Evolutionary conservation across 768 basidiomycete genomes (phyloP), one percentile per base, ranked within the genome.

Genomic region (Kwoniella shandongensis): DNA sequence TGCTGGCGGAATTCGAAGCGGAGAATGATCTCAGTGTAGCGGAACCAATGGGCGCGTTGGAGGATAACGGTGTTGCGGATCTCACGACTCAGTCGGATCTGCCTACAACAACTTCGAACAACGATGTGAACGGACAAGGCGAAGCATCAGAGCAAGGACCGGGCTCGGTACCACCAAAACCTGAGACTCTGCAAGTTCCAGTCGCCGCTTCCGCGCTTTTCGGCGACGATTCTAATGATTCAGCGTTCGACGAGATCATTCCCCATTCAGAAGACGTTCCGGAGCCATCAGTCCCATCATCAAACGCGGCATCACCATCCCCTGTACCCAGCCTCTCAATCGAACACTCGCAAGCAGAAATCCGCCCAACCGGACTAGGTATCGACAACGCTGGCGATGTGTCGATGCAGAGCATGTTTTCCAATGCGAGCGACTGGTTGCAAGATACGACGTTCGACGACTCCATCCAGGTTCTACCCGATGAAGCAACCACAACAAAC

Each of bases 1-100:
- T 70, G n/a, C 44, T 70, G 29, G 65, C 62, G 10, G 69, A 70
- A 25, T 70, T 70, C 46, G 65, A 65, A 40, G 67, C 46, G 10
- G 58, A 57, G 29, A 50, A 50, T 13, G 47, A 54, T 7, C 7
- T 36, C 17, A 23, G 15, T 8, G n/a, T 17, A 41, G 17, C 40
- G 7, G 15, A 25, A 29, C 44, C 44, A 25, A 12, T 49, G 18
- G 47, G 47, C 5, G 47, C 47, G 20, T 36, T 52, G 52, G 52
- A 54, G n/a, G 52, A 54, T 29, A 29, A 20, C 10, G 32, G 13
- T 32, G 32, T 6, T 6, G 32, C 32, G 6, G 32, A n/a, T n/a
- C n/a, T n/a, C n/a, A n/a, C n/a, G n/a, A n/a, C n/a, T n/a, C n/a
- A n/a, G n/a, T n/a, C n/a, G 22, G 48, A 50, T 12, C 15, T 8